Evolutionary conservation across 1,139 yeast genomes (phyloP), one percentile per base, ranked within the genome.

Genomic region (Ogataea hybrid): DNA sequence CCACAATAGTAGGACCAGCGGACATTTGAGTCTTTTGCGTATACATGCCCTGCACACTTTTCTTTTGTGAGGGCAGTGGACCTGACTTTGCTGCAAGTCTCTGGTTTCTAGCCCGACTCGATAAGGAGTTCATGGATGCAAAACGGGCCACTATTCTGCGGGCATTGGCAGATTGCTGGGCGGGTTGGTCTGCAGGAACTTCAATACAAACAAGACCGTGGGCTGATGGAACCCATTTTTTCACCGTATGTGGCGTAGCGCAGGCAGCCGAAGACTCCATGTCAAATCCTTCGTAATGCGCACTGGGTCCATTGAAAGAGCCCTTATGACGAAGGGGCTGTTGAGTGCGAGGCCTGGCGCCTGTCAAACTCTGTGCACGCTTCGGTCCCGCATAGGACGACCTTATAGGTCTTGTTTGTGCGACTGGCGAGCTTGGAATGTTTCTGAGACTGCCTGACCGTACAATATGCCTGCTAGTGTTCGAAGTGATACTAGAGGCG

Each of bases 211-310:
- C 64, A 17, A 73, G 53, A 7, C 79, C 79, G 50, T 69, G 59
- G 3, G 73, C 69, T 1, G 76, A 70, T 2, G 77, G 78, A 23
- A 73, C 62, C 54, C 72, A 73, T 47, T 66, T 71, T 41, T 70
- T 70, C 11, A 70, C 58, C 39, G 62, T 66, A 35, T 52, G 56
- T 23, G 62, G 64, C 25, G 14, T 15, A 16, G 37, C 10, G 4
- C 37, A 17, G 14, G 28, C 29, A 5, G 33, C 29, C 8, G 41
- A 28, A 3, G 32, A 12, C 15, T 34, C 37, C 30, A 37, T 35
- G 28, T 37, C 42, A 25, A 44, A 44, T 11, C 41, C 42, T 21
- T 30, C 44, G 20, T 37, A 42, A 22, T 37, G 41, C 20, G 35
- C 15, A 12, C 32, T 11, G 2, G 50, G 37, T 14, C 43, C 40